Evolutionary conservation across 2,329 filamentous ascomycete species (phyloP).

Genomic region (Xylaria sp.): DNA sequence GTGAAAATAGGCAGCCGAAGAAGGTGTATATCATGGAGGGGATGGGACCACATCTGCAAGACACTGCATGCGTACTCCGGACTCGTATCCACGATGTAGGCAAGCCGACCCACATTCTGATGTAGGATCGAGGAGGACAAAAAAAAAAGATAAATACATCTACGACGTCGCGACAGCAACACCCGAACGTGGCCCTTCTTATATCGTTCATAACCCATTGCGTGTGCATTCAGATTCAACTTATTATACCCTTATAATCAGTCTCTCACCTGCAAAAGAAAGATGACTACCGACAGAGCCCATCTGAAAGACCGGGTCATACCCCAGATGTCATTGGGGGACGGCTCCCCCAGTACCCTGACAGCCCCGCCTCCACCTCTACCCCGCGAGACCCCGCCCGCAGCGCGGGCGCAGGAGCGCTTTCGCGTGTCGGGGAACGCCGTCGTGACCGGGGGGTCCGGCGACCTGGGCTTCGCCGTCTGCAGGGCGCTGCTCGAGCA

Average conservation of each 20-base stretch:
- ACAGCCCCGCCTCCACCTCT: conserved; percentile 32
- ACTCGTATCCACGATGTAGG: neutral
- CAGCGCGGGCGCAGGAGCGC: conserved; percentile 30
- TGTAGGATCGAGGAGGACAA: neutral
- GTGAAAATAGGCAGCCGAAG: neutral
- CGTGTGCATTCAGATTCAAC: neutral
- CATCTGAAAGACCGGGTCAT: conserved; percentile 30
- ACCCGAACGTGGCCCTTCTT: neutral
- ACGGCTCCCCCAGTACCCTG: conserved; percentile 27
- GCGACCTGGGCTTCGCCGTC: conserved; percentile 35
- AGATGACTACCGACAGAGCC: conserved; percentile 31
- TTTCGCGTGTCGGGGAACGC: conserved; percentile 36
- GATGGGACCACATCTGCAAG: neutral
- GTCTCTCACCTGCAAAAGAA: conserved; percentile 4
- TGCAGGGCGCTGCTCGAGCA: conserved; percentile 38
- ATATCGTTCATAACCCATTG: neutral
- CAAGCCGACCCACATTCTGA: neutral
- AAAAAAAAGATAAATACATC: neutral
- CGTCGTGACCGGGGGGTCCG: conserved; percentile 38
- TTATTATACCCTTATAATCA: neutral
- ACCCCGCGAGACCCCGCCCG: conserved; percentile 21
- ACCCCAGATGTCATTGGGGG: conserved; percentile 31
- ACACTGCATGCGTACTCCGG: neutral
- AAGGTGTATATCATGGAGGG: neutral
- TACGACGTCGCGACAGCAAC: too few relatives aligned